These are phyloP conservation scores for Irpex sp. DNA, from an alignment of 1,284 basidiomycete genomes.

Conservation along the genomic window DNA sequence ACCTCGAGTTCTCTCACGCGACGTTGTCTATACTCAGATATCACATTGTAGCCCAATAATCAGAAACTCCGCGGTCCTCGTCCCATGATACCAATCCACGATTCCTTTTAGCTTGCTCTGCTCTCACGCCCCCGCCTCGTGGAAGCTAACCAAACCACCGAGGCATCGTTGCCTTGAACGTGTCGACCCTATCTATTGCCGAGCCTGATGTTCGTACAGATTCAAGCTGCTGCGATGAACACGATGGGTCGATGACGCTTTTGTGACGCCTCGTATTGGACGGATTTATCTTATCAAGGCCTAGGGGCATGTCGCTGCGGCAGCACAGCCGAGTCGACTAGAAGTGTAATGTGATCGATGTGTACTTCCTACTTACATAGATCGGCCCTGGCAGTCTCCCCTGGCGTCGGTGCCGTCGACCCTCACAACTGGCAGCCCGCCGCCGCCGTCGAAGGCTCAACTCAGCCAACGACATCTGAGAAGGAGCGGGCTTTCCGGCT, in stretches of 20 bases:
- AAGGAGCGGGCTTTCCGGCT: background rate
- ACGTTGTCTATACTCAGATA: background rate
- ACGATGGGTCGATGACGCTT: background rate
- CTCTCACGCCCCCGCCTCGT: conserved; percentile 2
- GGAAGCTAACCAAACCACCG: background rate
- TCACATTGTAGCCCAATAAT: background rate
- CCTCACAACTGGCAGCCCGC: background rate
- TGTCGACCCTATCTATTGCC: background rate
- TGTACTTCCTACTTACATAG: background rate
- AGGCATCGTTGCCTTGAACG: background rate
- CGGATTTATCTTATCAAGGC: background rate
- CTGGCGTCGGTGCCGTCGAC: background rate
- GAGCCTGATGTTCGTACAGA: background rate
- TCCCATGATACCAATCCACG: background rate
- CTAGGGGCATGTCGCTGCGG: background rate
- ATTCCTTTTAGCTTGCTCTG: background rate
- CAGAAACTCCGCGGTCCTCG: background rate
- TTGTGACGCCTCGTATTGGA: background rate
- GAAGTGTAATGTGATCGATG: background rate
- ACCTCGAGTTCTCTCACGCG: background rate
- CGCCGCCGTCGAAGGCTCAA: background rate
- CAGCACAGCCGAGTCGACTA: background rate
- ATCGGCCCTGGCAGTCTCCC: no score
- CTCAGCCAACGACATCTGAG: background rate
- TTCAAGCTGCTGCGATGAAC: background rate